These are phyloP conservation scores for Arabidopsis thaliana DNA, from an alignment of 345 rosid species.

Conservation along the genomic window DNA sequence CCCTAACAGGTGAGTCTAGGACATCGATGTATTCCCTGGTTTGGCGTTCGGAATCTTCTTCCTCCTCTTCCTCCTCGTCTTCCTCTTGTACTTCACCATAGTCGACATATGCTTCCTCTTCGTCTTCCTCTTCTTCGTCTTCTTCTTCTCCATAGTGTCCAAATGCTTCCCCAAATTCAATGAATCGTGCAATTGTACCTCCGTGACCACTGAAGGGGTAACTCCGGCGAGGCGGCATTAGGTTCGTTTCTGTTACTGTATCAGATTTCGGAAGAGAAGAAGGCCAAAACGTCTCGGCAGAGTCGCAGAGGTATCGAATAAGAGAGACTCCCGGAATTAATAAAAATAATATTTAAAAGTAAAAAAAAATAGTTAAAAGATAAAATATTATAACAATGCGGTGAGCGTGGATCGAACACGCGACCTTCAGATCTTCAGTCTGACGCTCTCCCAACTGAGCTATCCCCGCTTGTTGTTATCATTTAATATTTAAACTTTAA, in stretches of 20 bases:
- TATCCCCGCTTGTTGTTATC: slow-evolving; percentile 55
- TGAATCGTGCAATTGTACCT: slow-evolving; percentile 6
- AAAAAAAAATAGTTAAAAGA: too few relatives aligned
- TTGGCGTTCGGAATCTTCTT: slow-evolving; percentile 29
- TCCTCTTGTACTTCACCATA: slow-evolving; percentile 7
- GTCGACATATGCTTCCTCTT: slow-evolving; percentile 3
- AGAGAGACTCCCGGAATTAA: too few relatives aligned
- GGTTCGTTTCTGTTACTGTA: neutral
- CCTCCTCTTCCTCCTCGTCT: neutral
- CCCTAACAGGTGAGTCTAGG: slow-evolving; percentile 41
- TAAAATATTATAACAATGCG: slow-evolving; percentile 36
- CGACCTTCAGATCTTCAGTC: slow-evolving; percentile 78
- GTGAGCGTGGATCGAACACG: slow-evolving; percentile 84
- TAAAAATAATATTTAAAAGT: too few relatives aligned
- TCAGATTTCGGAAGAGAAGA: too few relatives aligned
- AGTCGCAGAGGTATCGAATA: neutral
- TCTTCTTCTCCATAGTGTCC: neutral
- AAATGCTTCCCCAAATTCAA: neutral
- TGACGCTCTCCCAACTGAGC: slow-evolving; percentile 99
- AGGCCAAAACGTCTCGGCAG: neutral
- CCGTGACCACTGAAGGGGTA: neutral
- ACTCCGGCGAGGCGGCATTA: slow-evolving; percentile 39
- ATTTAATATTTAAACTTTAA: fast-evolving
- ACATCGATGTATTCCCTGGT: slow-evolving; percentile 43
- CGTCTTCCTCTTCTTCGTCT: slow-evolving; percentile 1